phyloP scores from a whole-genome alignment of 148 eudicot genomes.

The Camellia lanceoleosa region DNA sequence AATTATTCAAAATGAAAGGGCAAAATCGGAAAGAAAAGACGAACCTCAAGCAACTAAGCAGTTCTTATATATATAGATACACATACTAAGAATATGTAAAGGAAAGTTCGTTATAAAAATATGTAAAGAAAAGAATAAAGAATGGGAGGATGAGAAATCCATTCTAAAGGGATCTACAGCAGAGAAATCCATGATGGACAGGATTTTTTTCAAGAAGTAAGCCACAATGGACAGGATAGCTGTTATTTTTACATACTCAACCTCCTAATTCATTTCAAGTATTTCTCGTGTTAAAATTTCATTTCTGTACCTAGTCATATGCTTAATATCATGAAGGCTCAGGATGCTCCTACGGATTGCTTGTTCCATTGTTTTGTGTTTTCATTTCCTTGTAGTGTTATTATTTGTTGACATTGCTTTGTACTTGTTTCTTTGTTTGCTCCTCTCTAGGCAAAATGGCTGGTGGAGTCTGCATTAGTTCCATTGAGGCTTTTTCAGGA shows the following conservation, averaged over 20 bases:
- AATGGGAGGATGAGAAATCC: constrained; percentile 3
- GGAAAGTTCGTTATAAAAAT: neutral
- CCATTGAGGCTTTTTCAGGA: constrained; percentile 91
- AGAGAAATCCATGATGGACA: no score
- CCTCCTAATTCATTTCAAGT: neutral
- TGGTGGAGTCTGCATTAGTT: constrained; percentile 80
- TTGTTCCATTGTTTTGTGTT: neutral
- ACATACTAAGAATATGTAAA: neutral
- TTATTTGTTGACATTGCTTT: constrained; percentile 2
- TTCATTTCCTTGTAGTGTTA: neutral
- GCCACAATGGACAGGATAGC: neutral
- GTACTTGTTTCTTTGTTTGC: constrained; percentile 10
- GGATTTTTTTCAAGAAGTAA: neutral
- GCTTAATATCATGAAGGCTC: neutral
- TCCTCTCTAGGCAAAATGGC: constrained; percentile 80
- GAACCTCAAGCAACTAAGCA: no score
- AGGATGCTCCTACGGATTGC: neutral
- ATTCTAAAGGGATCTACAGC: neutral
- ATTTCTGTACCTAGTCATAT: neutral
- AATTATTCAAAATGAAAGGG: no score
- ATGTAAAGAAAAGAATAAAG: neutral
- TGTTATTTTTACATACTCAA: neutral
- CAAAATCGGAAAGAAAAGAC: no score
- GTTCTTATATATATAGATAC: no score
- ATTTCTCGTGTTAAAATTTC: neutral